A percentile compares a stretch with the other conserved stretches of the same genome.
phyloP scores from a whole-genome alignment of 768 basidiomycete genomes.

The Macrolepiota albuminosa region DNA sequence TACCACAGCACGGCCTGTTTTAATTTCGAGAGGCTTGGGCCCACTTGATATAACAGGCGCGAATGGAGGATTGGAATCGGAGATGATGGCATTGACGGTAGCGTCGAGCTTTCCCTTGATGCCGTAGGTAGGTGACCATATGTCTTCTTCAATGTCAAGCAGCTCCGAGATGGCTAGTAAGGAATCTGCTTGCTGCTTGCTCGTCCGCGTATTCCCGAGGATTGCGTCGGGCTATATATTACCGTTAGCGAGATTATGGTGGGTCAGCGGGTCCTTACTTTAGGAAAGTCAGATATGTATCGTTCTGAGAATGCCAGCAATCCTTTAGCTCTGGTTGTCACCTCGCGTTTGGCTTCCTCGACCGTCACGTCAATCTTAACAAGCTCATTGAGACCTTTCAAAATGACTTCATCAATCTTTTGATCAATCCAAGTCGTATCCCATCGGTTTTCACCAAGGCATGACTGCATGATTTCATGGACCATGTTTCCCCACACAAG shows the following conservation, averaged over 20 bases:
- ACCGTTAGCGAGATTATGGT: background rate
- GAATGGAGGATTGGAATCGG: conserved; percentile 34
- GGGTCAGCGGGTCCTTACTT: conserved; percentile 35
- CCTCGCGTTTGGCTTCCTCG: conserved; percentile 62
- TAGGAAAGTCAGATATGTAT: conserved; percentile 62
- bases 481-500: conserved; percentile 91
- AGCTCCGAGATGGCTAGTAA: conserved; percentile 70
- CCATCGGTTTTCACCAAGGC: conserved; percentile 60
- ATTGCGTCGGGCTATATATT: conserved; percentile 52
- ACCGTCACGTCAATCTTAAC: conserved; percentile 54
- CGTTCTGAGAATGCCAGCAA: conserved; percentile 57
- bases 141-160: conserved; percentile 93
- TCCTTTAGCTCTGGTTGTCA: conserved; percentile 59
- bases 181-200: conserved; percentile 39
- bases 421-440: conserved; percentile 56
- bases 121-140: conserved; percentile 94
- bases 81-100: conserved; percentile 66
- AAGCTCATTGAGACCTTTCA: conserved; percentile 53
- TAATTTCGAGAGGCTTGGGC: conserved; percentile 88
- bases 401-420: conserved; percentile 52
- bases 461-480: conserved; percentile 86
- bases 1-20: conserved; percentile 75
- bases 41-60: conserved; percentile 25
- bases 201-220: conserved; percentile 63
- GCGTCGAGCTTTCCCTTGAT: conserved; percentile 96